These are phyloP conservation scores for Vickermania spadyakhi DNA, from an alignment of 208 protist genomes.

Conservation along the genomic window DNA sequence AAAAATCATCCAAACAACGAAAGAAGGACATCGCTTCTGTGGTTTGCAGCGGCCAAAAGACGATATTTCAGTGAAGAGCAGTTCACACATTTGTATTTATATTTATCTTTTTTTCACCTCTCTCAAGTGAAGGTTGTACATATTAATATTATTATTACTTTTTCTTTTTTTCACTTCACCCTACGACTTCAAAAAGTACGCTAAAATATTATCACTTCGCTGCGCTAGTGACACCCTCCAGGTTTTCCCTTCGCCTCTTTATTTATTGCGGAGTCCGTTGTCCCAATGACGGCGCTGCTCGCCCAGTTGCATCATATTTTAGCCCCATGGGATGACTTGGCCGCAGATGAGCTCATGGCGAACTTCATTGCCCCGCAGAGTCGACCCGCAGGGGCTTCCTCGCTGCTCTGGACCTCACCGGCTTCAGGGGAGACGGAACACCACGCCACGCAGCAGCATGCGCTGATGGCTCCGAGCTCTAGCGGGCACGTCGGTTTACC, in stretches of 20 bases:
- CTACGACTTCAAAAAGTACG: too few relatives aligned
- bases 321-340: constrained; percentile 26
- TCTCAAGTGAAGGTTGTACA: background rate
- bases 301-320: constrained; percentile 49
- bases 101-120: constrained; percentile 4
- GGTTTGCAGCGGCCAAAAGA: too few relatives aligned
- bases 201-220: too few relatives aligned
- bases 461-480: too few relatives aligned
- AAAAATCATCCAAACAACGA: too few relatives aligned
- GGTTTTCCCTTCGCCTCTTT: background rate
- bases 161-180: background rate
- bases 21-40: too few relatives aligned
- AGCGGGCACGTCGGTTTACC: too few relatives aligned
- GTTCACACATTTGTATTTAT: too few relatives aligned
- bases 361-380: background rate
- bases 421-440: background rate
- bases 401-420: too few relatives aligned
- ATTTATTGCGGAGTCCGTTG: background rate
- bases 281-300: constrained; percentile 17
- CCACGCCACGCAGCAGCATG: background rate
- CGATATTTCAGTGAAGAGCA: too few relatives aligned
- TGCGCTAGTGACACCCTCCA: too few relatives aligned
- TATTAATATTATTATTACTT: constrained; percentile 1
- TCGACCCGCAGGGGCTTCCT: background rate
- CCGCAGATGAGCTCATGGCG: constrained; percentile 2